Evolutionary conservation across 2,329 filamentous ascomycete species (phyloP).

Genomic region (Clarireedia paspali): DNA sequence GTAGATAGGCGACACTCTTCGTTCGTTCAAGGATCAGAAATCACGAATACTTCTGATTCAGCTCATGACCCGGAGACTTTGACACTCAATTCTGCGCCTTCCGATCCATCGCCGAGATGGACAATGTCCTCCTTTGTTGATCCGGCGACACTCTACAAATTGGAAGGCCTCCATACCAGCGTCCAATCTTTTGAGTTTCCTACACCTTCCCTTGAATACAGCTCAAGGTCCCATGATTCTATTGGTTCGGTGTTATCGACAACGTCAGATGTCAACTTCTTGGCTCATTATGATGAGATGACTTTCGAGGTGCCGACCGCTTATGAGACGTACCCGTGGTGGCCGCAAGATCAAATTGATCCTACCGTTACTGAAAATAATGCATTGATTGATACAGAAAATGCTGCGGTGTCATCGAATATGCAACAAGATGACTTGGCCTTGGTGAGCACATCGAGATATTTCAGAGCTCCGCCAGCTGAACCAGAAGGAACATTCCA

Average conservation of each 20-base stretch:
- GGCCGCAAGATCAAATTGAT: background rate
- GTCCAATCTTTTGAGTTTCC: constrained; percentile 3
- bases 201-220: constrained; percentile 5
- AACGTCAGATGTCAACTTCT: constrained; percentile 1
- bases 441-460: background rate
- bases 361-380: background rate
- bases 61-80: background rate
- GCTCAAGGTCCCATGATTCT: constrained; percentile 7
- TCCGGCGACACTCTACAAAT: constrained; percentile 3
- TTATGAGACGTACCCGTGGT: constrained; percentile 3
- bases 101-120: background rate
- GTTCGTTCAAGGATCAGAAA: constrained; percentile 1
- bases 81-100: background rate
- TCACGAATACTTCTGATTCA: background rate
- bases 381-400: background rate
- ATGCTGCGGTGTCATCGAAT: background rate
- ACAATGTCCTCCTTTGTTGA: constrained; percentile 5
- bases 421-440: background rate
- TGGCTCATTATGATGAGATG: constrained; percentile 4
- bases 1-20: constrained; percentile 3
- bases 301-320: background rate
- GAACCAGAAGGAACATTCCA: background rate
- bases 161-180: constrained; percentile 7
- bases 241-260: constrained; percentile 5
- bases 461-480: background rate